Base-by-base conservation (phyloP, 345 rosid genomes). In the Arabis hirsuta region DNA sequence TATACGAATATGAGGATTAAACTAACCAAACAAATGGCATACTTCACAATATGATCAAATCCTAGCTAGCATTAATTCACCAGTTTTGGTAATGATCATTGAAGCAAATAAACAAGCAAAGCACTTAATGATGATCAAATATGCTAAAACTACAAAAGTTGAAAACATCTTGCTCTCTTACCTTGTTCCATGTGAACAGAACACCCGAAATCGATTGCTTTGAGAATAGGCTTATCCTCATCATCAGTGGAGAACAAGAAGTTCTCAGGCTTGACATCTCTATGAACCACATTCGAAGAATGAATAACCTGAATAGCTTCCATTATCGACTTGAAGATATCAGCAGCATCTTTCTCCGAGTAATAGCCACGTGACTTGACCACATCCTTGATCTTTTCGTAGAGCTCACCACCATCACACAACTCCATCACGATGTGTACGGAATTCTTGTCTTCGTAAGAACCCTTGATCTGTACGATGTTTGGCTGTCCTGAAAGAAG, bases 261-360 rank as follows among this genome's bases (percentile, higher is more conserved):
- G 67, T 90, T 90, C 85, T 90, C 93, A 0, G 96, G 96, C 80
- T 90, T 90, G 12, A 90, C 81, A 76, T 90, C 88, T 8, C 93
- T 79, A 61, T 90, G 93, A 79, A 90, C 32, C 27, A 90, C 90
- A 22, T 85, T 87, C 85, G 84, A 79, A 39, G 84, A 85, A 80
- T 88, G 90, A 65, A 83, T 86, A 63, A 81, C 78, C 39, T 85
- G 83, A 4, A 90, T 88, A 65, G 86, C 89, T 63, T 82, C 87
- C 62, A 84, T 81, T 12, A 88, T 80, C 0, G 84, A 74, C 56
- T 80, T 63, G 50, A 81, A 76, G 47, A 90, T 78, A 20, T 55
- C 47, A 16, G 90, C 90, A 24, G 92, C 97, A 60, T 81, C 97
- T 45, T 79, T 81, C 86, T 86, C 97, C 0, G 88, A 65, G 68